A percentile compares a stretch with the other conserved stretches of the same genome.
Evolutionary conservation across 202 grass and related monocot genomes (phyloP).

Genomic region (Saccharum hybrid): DNA sequence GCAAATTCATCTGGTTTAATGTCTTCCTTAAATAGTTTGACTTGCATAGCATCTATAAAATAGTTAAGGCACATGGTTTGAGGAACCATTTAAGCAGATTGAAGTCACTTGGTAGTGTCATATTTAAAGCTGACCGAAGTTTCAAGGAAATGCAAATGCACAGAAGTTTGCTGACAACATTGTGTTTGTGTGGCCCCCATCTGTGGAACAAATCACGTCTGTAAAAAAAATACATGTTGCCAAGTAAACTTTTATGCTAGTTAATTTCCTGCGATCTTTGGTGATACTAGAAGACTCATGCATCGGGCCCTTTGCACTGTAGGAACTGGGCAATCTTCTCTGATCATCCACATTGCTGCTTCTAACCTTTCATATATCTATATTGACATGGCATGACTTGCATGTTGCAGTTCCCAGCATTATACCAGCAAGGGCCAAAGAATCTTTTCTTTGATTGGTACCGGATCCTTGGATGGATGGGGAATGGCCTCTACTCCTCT

Average conservation of each 20-base stretch:
- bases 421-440: constrained; percentile 97
- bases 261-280: constrained; percentile 25
- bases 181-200: constrained; percentile 6
- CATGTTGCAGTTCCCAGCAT: constrained; percentile 84
- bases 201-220: neutral
- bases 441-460: constrained; percentile 99
- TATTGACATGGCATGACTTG: constrained; percentile 30
- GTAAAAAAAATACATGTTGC: constrained; percentile 25
- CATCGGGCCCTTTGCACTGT: constrained; percentile 1
- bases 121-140: constrained; percentile 29
- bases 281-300: constrained; percentile 13
- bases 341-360: constrained; percentile 11
- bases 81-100: constrained; percentile 9
- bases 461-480: constrained; percentile 96
- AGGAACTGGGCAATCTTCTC: constrained; percentile 15
- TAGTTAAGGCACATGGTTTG: constrained; percentile 12
- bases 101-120: constrained; percentile 20
- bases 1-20: constrained; percentile 3
- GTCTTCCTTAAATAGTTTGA: constrained; percentile 8
- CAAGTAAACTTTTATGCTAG: constrained; percentile 39
- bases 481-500: constrained; percentile 93
- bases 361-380: neutral
- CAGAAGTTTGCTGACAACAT: neutral
- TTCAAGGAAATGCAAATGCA: constrained; percentile 29
- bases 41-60: constrained; percentile 19